Percentiles rank a stretch among this genome's conserved stretches.
These are phyloP conservation scores for Eucalyptus albens DNA, from an alignment of 345 rosid genomes.

Conservation along the genomic window DNA sequence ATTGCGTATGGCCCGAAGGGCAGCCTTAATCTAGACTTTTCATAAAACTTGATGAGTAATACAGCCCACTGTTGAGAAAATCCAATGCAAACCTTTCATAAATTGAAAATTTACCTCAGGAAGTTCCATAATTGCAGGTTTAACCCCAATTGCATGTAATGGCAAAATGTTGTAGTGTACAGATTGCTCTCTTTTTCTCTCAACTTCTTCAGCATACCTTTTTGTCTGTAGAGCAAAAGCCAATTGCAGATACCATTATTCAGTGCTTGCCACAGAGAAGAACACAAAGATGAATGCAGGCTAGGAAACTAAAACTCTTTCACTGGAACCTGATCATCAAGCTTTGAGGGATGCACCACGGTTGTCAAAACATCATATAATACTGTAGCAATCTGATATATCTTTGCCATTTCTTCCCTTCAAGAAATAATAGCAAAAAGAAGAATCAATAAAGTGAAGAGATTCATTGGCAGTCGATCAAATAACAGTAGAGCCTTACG, in stretches of 20 bases:
- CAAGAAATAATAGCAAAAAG: slow-evolving; percentile 3
- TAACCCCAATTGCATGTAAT: slow-evolving; percentile 48
- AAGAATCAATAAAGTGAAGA: neutral
- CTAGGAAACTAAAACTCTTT: neutral
- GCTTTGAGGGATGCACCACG: slow-evolving; percentile 33
- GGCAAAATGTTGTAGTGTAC: slow-evolving; percentile 88
- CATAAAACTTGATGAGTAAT: neutral
- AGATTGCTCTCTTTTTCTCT: slow-evolving; percentile 45
- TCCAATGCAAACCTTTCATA: neutral
- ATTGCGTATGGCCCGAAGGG: slow-evolving; percentile 50
- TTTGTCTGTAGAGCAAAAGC: slow-evolving; percentile 21
- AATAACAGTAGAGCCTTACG: slow-evolving; percentile 38
- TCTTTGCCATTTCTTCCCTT: slow-evolving; percentile 95
- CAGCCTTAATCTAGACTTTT: slow-evolving; percentile 67
- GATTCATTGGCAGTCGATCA: neutral
- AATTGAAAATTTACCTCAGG: slow-evolving; percentile 55
- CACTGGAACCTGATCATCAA: slow-evolving; percentile 50
- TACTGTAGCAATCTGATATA: slow-evolving; percentile 76
- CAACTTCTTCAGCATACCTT: slow-evolving; percentile 62
- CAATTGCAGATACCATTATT: neutral
- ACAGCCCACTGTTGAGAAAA: neutral
- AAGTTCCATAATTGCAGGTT: slow-evolving; percentile 74
- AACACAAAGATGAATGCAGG: neutral
- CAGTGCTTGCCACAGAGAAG: neutral
- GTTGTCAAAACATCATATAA: slow-evolving; percentile 69